Evolutionary conservation across 768 basidiomycete species (phyloP), one percentile per base, ranked within the genome.

Genomic region (Fistulinella prunicolor): DNA sequence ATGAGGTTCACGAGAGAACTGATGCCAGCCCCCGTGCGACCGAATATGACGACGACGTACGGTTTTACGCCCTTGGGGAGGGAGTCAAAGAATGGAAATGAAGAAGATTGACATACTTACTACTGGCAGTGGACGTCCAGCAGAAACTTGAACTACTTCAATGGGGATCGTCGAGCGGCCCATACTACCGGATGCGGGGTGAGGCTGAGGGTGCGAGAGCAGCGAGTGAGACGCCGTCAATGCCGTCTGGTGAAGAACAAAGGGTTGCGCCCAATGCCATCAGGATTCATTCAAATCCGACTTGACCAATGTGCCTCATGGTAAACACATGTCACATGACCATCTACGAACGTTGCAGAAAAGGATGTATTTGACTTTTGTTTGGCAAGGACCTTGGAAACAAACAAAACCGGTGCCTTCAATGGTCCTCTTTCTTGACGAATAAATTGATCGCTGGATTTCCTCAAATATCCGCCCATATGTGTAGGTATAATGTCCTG

Each of bases 1-100:
- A 67, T 60, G 46, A 67, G 56, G 47, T 65, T 65, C 6, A 57
- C 35, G 47, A 67, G 55, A 14, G 64, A 65, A 13, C 65, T 65
- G 40, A 65, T 30, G 17, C 64, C 64, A 7, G 56, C 65, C 0
- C 64, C 64, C 0, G 65, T 62, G 19, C 42, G 58, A 16, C 65
- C 64, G 13, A 65, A 67, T 38, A 67, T 45, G 1, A 65, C 60
- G 42, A 65, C 56, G 19, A 65, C 55, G 35, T 56, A 50, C 9
- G 59, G 57, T 23, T 41, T 40, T 2, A 17, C 23, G 14, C n/a
- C n/a, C 52, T 52, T 38, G 8, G 22, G 13, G 9, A 16, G 24
- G 42, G 32, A 39, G 22, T 36, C 10, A 24, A 12, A 9, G 13
- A 21, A 35, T 0, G 14, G 32, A 23, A 1, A 26, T 17, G n/a